These are phyloP conservation scores for Globisporangium rhizosaccharum DNA, from an alignment of 352 stramenopile species.

Conservation along the genomic window DNA sequence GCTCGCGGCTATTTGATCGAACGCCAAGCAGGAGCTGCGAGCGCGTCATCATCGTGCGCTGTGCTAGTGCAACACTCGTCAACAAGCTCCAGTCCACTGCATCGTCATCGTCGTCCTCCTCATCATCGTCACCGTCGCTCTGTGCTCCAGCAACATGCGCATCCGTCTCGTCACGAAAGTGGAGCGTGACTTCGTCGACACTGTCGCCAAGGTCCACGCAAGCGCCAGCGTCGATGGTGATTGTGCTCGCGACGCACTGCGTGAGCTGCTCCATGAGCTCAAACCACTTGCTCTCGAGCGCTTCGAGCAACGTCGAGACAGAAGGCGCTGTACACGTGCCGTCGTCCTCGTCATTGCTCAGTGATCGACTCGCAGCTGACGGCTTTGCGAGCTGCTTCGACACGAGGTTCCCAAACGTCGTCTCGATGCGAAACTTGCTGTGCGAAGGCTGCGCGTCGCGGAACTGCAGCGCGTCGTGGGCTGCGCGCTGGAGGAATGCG, in stretches of 20 bases:
- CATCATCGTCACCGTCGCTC: constrained; percentile 9
- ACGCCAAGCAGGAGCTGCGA: constrained; percentile 26
- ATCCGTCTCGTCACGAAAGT: constrained; percentile 16
- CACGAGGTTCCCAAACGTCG: constrained; percentile 60
- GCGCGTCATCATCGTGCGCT: constrained; percentile 2
- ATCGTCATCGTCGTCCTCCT: constrained; percentile 24
- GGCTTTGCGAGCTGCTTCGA: constrained; percentile 24
- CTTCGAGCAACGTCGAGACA: constrained; percentile 14
- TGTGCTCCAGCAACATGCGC: constrained; percentile 1
- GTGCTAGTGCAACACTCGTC: constrained; percentile 13
- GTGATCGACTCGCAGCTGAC: background rate
- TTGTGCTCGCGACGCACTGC: constrained; percentile 13
- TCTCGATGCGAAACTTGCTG: constrained; percentile 49
- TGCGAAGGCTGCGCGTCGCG: constrained; percentile 29
- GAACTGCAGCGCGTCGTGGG: constrained; percentile 28
- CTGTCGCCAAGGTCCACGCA: constrained; percentile 25
- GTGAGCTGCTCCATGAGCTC: constrained; percentile 24
- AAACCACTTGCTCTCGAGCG: constrained; percentile 39
- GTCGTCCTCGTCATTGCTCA: background rate
- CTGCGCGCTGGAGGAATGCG: constrained; percentile 44
- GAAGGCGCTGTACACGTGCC: background rate
- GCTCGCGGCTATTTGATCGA: constrained; percentile 18
- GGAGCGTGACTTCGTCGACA: constrained; percentile 37
- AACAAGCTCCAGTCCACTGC: constrained; percentile 47
- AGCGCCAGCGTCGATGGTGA: constrained; percentile 17